These are phyloP conservation scores for Magnusiomyces tetraspermus DNA, from an alignment of 1,139 yeast species.

Conservation along the genomic window DNA sequence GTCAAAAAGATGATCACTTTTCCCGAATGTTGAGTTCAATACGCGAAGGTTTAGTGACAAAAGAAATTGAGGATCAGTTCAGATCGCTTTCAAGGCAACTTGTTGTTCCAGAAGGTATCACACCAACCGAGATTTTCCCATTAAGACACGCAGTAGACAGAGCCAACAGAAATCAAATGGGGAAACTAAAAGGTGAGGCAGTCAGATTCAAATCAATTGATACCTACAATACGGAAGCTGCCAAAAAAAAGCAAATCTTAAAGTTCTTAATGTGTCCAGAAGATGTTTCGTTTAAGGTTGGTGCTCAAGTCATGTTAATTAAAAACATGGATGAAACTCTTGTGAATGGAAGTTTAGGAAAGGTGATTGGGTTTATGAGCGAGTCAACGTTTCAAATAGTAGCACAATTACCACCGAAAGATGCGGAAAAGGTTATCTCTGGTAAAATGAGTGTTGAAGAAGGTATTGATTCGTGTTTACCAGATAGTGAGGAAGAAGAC, in stretches of 20 bases:
- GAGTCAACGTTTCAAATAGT: constrained; percentile 38
- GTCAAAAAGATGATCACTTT: constrained; percentile 81
- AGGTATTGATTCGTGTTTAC: constrained; percentile 8
- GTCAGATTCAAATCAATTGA: constrained; percentile 52
- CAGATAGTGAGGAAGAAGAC: not conserved
- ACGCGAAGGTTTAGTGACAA: constrained; percentile 60
- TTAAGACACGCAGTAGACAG: constrained; percentile 75
- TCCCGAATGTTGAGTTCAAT: constrained; percentile 81
- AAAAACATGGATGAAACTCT: constrained; percentile 79
- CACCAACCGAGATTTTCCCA: constrained; percentile 80
- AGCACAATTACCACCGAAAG: constrained; percentile 16
- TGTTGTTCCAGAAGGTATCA: constrained; percentile 54
- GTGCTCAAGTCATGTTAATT: constrained; percentile 94
- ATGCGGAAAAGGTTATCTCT: constrained; percentile 9
- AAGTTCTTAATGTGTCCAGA: constrained; percentile 54
- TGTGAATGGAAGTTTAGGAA: constrained; percentile 91
- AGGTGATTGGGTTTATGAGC: constrained; percentile 64
- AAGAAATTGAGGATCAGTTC: constrained; percentile 48
- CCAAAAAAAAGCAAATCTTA: constrained; percentile 25
- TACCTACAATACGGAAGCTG: constrained; percentile 43
- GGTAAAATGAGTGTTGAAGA: constrained; percentile 14
- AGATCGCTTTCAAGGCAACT: constrained; percentile 47
- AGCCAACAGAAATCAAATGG: constrained; percentile 56
- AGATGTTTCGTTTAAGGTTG: constrained; percentile 53
- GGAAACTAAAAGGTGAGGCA: constrained; percentile 41